phyloP scores from a whole-genome alignment of 257 asterid species.

The Ajuga chamaepitys region DNA sequence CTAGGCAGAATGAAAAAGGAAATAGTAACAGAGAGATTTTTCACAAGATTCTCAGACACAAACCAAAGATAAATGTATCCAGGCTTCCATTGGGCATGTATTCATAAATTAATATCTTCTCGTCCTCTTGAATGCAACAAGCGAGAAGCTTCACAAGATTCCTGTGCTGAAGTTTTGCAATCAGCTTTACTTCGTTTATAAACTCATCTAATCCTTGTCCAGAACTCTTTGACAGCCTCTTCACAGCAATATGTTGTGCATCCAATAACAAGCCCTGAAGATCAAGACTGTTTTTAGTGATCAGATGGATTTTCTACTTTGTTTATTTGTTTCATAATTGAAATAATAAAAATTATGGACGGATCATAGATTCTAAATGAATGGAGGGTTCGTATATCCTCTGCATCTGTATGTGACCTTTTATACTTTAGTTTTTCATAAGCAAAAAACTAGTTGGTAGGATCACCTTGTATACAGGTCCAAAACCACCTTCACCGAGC shows the following conservation, averaged over 20 bases:
- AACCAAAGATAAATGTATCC: conserved; percentile 33
- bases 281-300: neutral
- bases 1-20: neutral
- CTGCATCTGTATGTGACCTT: neutral
- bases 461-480: conserved; percentile 46
- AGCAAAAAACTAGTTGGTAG: neutral
- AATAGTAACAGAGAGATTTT: neutral
- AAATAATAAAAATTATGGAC: neutral
- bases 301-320: neutral
- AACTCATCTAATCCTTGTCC: conserved; percentile 40
- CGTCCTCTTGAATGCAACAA: conserved; percentile 35
- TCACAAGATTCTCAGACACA: neutral
- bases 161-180: conserved; percentile 41
- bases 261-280: conserved; percentile 30
- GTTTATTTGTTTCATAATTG: neutral
- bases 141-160: conserved; percentile 44
- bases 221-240: conserved; percentile 33
- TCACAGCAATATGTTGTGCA: conserved; percentile 35
- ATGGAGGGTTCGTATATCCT: neutral
- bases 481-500: conserved; percentile 49
- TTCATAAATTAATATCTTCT: conserved; percentile 36
- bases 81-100: conserved; percentile 37
- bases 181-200: conserved; percentile 35
- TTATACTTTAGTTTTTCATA: neutral
- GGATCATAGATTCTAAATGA: neutral